Percentiles rank a stretch among this genome's conserved stretches.
Conservation (phyloP, 2,329 filamentous ascomycete genomes). For the Colletotrichum tropicicola region DNA sequence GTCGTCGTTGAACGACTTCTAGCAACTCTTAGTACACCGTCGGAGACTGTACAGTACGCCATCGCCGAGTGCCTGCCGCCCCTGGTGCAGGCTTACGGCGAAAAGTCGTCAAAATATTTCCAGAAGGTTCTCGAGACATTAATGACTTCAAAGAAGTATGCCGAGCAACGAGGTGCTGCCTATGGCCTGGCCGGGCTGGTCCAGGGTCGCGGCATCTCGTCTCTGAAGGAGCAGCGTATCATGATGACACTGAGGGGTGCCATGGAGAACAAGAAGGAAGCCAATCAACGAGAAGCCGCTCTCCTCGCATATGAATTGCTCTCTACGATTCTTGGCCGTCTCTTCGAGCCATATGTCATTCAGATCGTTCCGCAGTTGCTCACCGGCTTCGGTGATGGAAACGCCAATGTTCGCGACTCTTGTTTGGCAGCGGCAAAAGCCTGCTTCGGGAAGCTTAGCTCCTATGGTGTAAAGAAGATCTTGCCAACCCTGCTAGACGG, state of each 20-base stretch:
- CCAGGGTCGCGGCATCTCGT: constrained; percentile 83
- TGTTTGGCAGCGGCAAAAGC: constrained; percentile 94
- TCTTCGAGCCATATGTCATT: constrained; percentile 97
- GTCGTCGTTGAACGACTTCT: constrained; percentile 88
- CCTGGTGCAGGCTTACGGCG: constrained; percentile 81
- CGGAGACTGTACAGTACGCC: constrained; percentile 95
- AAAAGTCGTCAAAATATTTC: constrained; percentile 83
- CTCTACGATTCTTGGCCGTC: constrained; percentile 82
- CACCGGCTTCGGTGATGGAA: constrained; percentile 87
- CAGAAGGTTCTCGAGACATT: constrained; percentile 83
- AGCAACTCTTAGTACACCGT: constrained; percentile 89
- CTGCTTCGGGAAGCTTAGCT: constrained; percentile 92
- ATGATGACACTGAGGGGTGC: constrained; percentile 82
- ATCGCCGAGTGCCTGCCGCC: constrained; percentile 94
- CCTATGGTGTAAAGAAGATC: constrained; percentile 94
- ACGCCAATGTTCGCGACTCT: constrained; percentile 88
- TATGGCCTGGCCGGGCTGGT: constrained; percentile 94
- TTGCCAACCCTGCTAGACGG: constrained; percentile 91
- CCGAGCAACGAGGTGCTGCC: constrained; percentile 89
- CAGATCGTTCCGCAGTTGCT: constrained; percentile 93
- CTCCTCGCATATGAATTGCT: constrained; percentile 92
- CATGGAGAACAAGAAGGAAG: constrained; percentile 94
- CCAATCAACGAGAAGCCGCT: constrained; percentile 87
- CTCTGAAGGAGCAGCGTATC: constrained; percentile 86
- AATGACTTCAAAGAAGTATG: constrained; percentile 89